Conservation (phyloP, 371 early-diverging fungal genomes). For the Saksenaea vasiformis region DNA sequence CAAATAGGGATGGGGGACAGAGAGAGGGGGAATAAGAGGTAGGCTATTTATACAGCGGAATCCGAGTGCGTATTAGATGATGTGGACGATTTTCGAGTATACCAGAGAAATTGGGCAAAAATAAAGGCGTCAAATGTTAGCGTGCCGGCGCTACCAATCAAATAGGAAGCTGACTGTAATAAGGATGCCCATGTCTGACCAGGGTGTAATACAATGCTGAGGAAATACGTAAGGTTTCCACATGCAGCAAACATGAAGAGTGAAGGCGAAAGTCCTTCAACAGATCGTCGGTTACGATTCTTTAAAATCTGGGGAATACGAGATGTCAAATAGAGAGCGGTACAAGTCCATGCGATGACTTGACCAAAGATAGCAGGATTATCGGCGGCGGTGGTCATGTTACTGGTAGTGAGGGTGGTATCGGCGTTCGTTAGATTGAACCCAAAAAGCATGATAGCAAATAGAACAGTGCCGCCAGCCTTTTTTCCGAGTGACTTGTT, state of each 20-base stretch:
- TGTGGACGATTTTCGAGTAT: not conserved
- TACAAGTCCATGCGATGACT: slow-evolving; percentile 65
- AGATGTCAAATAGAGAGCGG: slow-evolving; percentile 63
- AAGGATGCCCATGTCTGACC: slow-evolving; percentile 33
- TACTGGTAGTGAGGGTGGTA: slow-evolving; percentile 1
- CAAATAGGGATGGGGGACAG: not conserved
- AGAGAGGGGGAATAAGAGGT: not conserved
- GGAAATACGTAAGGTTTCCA: slow-evolving; percentile 68
- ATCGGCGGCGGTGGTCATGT: slow-evolving; percentile 6
- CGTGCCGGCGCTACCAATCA: slow-evolving; percentile 45
- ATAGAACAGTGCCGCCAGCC: not conserved
- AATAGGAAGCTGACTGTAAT: slow-evolving; percentile 38
- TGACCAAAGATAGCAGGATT: slow-evolving; percentile 46
- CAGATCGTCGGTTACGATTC: slow-evolving; percentile 58
- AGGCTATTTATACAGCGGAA: not conserved
- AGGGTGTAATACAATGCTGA: slow-evolving; percentile 56
- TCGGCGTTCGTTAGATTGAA: slow-evolving; percentile 10
- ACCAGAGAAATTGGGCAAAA: slow-evolving; percentile 27
- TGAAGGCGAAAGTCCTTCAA: slow-evolving; percentile 62
- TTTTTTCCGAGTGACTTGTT: not conserved
- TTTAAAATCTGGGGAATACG: slow-evolving; percentile 71
- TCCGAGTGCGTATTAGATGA: not conserved
- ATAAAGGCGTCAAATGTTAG: slow-evolving; percentile 34
- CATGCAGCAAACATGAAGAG: slow-evolving; percentile 71
- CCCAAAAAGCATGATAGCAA: slow-evolving; percentile 22